Evolutionary conservation across 2,329 filamentous ascomycete genomes (phyloP), one percentile per base, ranked within the genome.

Genomic region (Epichloe festucae): DNA sequence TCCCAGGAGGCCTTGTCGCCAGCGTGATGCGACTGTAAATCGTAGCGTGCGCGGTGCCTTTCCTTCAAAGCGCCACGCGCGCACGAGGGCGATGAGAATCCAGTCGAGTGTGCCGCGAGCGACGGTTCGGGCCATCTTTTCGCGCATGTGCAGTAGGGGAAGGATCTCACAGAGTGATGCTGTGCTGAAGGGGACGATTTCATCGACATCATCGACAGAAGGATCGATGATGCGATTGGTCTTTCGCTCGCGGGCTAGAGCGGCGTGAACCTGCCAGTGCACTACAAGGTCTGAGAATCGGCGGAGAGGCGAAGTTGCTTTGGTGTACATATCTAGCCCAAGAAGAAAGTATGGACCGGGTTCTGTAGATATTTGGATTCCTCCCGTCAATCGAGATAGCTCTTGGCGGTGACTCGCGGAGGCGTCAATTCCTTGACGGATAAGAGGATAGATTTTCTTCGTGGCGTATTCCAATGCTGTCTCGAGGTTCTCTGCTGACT

Each of bases 191-290:
- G 76, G 75, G 11, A 79, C 66, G 55, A 73, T 70, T 5, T 59
- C 56, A 41, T 63, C 58, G 47, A 65, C 31, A 40, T 65, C 52
- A 42, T 68, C 65, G 17, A 54, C 48, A 6, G 54, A 39, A 7
- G 59, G 49, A 27, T 64, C 58, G 38, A 68, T 55, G 14, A 50
- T 53, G 17, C 61, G 57, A 42, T 59, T 52, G 23, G 54, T 55
- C 39, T 67, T 59, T 8, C 72, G 68, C 57, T 76, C 73, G 53
- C 72, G 64, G 14, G 69, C 66, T 35, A 85, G 66, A 10, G 78
- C 74, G 2, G 75, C 76, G 59, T 83, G 75, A 55, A 85, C 77
- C 63, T 85, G 81, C 78, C 79, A 85, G 65, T 85, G 81, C 2
- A 77, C 73, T 35, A 85, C 62, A 46, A 85, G 66, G 63, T 86